A percentile compares a stretch with the other conserved stretches of the same genome.
phyloP scores from a whole-genome alignment of 257 asterid species.

The Solanum sejunctum region DNA sequence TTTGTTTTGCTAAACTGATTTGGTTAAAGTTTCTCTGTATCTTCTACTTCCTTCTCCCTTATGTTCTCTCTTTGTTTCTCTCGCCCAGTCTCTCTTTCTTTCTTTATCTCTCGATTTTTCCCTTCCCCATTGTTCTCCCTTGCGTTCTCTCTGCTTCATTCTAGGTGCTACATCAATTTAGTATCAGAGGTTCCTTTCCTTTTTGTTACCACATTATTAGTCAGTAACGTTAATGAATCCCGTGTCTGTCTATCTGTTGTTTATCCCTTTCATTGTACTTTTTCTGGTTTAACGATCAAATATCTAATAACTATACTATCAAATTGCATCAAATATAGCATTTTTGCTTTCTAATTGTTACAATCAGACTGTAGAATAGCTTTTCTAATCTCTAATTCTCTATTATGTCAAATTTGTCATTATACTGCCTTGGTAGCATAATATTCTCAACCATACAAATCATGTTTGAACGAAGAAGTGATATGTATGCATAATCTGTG shows the following conservation, averaged over 20 bases:
- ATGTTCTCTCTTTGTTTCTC: neutral
- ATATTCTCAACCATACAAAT: neutral
- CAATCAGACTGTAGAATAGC: neutral
- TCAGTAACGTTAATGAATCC: neutral
- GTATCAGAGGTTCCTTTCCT: neutral
- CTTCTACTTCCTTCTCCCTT: neutral
- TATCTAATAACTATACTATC: neutral
- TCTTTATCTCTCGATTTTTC: neutral
- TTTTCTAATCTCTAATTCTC: neutral
- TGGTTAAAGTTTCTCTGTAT: neutral
- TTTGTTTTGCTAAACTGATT: neutral
- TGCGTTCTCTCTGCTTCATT: neutral
- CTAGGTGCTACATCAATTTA: neutral
- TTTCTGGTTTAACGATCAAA: neutral
- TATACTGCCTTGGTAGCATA: neutral
- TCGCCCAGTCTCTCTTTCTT: neutral
- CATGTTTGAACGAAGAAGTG: neutral
- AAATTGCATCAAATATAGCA: neutral
- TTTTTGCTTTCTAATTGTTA: neutral
- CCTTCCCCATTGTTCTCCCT: neutral
- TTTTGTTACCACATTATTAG: neutral
- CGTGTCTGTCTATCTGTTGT: neutral
- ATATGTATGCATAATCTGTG: neutral
- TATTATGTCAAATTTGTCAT: neutral
- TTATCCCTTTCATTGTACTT: neutral